These are phyloP conservation scores for Pugionium cornutum DNA, from an alignment of 345 rosid species.

Conservation along the genomic window DNA sequence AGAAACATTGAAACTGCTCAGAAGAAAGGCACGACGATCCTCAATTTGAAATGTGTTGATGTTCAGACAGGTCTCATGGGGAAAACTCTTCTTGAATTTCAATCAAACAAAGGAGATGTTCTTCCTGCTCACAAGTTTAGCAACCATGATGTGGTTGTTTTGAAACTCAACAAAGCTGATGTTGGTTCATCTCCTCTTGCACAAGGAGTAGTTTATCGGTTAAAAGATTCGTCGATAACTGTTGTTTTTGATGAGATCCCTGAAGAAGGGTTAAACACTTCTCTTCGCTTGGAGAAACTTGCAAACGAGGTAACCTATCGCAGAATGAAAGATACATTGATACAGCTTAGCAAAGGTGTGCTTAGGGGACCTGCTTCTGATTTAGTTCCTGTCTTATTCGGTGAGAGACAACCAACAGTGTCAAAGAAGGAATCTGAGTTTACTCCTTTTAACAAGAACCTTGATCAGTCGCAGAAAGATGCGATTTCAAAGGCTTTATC, in stretches of 20 bases:
- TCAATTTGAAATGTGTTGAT: constrained; percentile 79
- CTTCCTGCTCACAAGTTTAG: constrained; percentile 97
- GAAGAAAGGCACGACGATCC: constrained; percentile 69
- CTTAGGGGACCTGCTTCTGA: constrained; percentile 86
- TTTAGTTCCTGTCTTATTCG: constrained; percentile 80
- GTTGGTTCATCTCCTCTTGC: constrained; percentile 81
- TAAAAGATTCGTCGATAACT: constrained; percentile 86
- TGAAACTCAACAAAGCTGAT: constrained; percentile 87
- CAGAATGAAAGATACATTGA: constrained; percentile 90
- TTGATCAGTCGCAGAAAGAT: constrained; percentile 92
- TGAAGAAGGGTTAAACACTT: constrained; percentile 79
- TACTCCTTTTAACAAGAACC: constrained; percentile 65
- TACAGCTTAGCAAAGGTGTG: constrained; percentile 83
- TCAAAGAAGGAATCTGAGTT: constrained; percentile 61
- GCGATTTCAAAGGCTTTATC: constrained; percentile 82
- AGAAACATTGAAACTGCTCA: constrained; percentile 68
- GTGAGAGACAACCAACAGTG: constrained; percentile 62
- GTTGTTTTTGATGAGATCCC: constrained; percentile 90
- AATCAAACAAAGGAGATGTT: constrained; percentile 89
- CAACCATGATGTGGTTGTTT: constrained; percentile 84
- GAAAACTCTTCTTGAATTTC: constrained; percentile 81
- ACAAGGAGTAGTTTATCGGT: constrained; percentile 90
- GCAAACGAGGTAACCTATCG: constrained; percentile 96
- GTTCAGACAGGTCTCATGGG: constrained; percentile 92
- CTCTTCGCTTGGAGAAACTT: constrained; percentile 81